A percentile compares a stretch with the other conserved stretches of the same genome.
phyloP scores from a whole-genome alignment of 352 stramenopile species.

The Pythium periplocum region DNA sequence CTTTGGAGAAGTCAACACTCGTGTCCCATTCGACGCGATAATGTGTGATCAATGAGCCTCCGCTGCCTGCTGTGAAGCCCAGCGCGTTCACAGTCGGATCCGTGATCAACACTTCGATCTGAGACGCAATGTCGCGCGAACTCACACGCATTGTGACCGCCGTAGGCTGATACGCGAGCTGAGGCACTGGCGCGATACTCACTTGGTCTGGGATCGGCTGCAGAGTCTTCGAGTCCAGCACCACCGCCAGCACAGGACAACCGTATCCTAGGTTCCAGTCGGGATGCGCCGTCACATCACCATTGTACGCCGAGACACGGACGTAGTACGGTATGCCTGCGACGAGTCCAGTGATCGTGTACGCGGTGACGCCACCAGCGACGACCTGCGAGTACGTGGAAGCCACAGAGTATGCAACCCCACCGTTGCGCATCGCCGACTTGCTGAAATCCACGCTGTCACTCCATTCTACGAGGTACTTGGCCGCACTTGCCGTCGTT shows the following conservation, averaged over 20 bases:
- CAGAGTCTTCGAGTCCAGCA: slow-evolving; percentile 25
- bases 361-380: slow-evolving; percentile 21
- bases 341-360: slow-evolving; percentile 80
- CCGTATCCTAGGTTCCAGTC: slow-evolving; percentile 48
- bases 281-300: slow-evolving; percentile 24
- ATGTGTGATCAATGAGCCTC: slow-evolving; percentile 46
- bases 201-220: slow-evolving; percentile 11
- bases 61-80: slow-evolving; percentile 48
- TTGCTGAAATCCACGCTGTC: slow-evolving; percentile 31
- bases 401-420: slow-evolving; percentile 41
- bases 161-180: slow-evolving; percentile 67
- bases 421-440: slow-evolving; percentile 22
- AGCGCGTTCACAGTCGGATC: slow-evolving; percentile 66
- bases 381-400: slow-evolving; percentile 48
- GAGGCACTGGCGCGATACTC: slow-evolving; percentile 36
- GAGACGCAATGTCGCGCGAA: slow-evolving; percentile 57
- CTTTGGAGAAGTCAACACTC: slow-evolving; percentile 27
- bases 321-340: slow-evolving; percentile 84
- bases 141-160: slow-evolving; percentile 75
- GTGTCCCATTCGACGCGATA: slow-evolving; percentile 68
- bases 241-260: slow-evolving; percentile 40
- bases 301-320: slow-evolving; percentile 87
- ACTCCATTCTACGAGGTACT: slow-evolving; percentile 88
- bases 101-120: slow-evolving; percentile 74
- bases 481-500: slow-evolving; percentile 18